Base-by-base conservation (phyloP, 2,329 filamentous ascomycete species). In the Beauveria sp. region DNA sequence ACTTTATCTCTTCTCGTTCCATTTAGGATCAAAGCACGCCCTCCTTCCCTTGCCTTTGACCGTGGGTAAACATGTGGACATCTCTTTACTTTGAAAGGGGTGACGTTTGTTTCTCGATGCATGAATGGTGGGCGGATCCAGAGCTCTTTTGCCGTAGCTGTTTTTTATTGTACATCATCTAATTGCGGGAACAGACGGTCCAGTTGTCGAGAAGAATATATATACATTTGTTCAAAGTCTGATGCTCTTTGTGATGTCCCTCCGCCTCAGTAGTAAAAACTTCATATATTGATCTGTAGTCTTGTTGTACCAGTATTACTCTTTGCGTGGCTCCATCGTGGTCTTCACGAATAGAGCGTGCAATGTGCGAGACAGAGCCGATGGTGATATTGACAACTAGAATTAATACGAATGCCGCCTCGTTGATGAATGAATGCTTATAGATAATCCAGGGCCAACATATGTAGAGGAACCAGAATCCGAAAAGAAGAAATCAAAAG, bases 121-220 rank as follows among this genome's bases (percentile, higher is more conserved):
- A 30, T 41, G 22, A 37, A 14, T 44, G 24, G 40, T 30, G 14
- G 37, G 50, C 41, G 20, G 58, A 41, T 37, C 18, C 47, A 24
- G 43, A 22, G 58, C 67, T 63, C 70, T 67, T 63, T 64, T 70
- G 68, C 67, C 70, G 63, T 67, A 52, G 48, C 57, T 59, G 48
- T 68, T 67, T 66, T 66, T 65, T 64, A 63, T 56, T 68, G 67
- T 68, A 68, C 64, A 67, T 64, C 64, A 67, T 68, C 63, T 68
- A 67, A 65, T 66, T 64, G 66, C 61, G 61, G 61, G 59, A 62
- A 55, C 56, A 59, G 62, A 60, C 52, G 57, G 48, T 26, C 4
- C n/a, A 44, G 47, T 52, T 34, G 54, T 63, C 48, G 50, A 61
- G 62, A 55, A 55, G 41, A 63, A 64, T 64, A 56, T 53, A 60